These are phyloP conservation scores for Vitis rupestris DNA, from an alignment of 164 flowering plant genomes.

Conservation along the genomic window DNA sequence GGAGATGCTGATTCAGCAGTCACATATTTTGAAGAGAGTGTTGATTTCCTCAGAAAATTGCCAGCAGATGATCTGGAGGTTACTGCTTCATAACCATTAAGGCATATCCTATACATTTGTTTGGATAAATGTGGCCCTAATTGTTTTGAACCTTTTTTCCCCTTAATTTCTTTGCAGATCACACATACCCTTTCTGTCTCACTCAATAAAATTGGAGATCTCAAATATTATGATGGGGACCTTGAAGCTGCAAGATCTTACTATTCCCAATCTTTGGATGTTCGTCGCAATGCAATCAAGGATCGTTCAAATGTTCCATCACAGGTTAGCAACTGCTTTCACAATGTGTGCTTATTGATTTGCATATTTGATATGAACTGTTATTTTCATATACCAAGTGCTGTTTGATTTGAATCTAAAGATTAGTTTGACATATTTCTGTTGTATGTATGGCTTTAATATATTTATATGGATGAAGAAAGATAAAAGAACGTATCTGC, in stretches of 20 bases:
- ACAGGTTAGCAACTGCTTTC: slow-evolving; percentile 48
- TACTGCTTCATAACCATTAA: slow-evolving; percentile 9
- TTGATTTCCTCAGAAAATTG: slow-evolving; percentile 65
- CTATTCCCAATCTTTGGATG: slow-evolving; percentile 71
- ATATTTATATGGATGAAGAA: too few species aligned
- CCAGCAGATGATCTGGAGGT: slow-evolving; percentile 83
- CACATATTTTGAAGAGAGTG: slow-evolving; percentile 78
- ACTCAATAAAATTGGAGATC: slow-evolving; percentile 95
- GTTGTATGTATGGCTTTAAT: too few species aligned
- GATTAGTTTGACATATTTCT: too few species aligned
- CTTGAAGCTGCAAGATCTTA: slow-evolving; percentile 67
- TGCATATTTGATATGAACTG: too few species aligned
- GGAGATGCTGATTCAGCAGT: slow-evolving; percentile 77
- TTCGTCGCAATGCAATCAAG: slow-evolving; percentile 78
- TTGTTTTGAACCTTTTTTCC: not conserved
- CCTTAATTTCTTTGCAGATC: slow-evolving; percentile 43
- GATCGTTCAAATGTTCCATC: slow-evolving; percentile 49
- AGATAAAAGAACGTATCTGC: too few species aligned
- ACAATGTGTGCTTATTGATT: too few species aligned
- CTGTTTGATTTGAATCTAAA: not conserved
- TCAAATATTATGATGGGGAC: slow-evolving; percentile 86
- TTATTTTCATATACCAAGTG: not conserved
- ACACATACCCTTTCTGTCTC: slow-evolving; percentile 94
- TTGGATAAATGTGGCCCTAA: not conserved
- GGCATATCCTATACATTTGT: not conserved